phyloP scores from a whole-genome alignment of 306 rosid species.

The Quercus rubra region DNA sequence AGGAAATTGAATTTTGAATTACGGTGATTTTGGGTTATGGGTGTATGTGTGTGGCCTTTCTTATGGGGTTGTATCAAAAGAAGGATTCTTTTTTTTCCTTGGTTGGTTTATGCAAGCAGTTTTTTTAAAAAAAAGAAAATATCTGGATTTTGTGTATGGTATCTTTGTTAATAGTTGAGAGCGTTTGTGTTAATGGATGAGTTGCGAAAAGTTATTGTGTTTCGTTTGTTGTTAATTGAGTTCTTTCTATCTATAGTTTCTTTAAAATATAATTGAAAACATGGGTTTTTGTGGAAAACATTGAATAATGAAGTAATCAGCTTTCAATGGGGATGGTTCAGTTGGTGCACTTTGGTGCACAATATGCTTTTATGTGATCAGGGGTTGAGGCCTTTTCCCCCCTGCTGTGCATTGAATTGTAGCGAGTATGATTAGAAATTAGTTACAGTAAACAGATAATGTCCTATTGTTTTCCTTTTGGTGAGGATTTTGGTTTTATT shows the following conservation, averaged over 20 bases:
- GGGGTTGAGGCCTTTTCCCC: not conserved
- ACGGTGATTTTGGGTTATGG: not conserved
- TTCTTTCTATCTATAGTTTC: not conserved
- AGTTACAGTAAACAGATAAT: not conserved
- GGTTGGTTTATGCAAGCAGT: too few species aligned
- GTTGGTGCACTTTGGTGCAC: not conserved
- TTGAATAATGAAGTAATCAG: not conserved
- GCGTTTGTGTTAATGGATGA: not conserved
- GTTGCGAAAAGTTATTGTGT: not conserved
- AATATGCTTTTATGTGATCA: not conserved
- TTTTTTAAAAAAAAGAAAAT: too few species aligned
- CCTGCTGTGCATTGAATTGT: not conserved
- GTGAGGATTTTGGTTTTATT: not conserved
- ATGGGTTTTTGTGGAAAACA: not conserved
- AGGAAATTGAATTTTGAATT: not conserved
- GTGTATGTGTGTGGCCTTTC: not conserved
- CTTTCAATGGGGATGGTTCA: not conserved
- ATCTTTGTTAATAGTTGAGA: not conserved
- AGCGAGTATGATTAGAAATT: not conserved
- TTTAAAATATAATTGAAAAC: not conserved
- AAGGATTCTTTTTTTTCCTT: not conserved
- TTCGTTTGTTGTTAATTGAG: not conserved
- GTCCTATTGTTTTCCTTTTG: not conserved
- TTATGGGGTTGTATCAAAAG: not conserved
- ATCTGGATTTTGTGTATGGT: not conserved